Evolutionary conservation across 352 stramenopile species (phyloP), one percentile per base, ranked within the genome.

Genomic region (Lagenidium sp.): DNA sequence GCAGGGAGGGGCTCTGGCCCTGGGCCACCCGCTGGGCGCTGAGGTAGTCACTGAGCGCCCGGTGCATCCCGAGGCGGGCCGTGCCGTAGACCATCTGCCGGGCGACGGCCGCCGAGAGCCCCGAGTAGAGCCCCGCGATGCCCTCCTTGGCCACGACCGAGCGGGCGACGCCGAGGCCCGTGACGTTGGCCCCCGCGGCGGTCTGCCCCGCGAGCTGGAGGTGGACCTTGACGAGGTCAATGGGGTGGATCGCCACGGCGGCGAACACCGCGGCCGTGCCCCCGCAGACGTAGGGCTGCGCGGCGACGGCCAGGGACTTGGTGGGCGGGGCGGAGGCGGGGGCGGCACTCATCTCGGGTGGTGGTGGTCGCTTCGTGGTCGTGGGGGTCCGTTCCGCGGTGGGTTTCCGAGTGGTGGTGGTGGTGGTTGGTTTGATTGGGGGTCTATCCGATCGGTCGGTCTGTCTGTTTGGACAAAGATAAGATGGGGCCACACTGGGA

Each of bases 181-280:
- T 83, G 35, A 89, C 78, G 36, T 88, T 89, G 34, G 75, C 56
- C 24, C 8, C 28, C 28, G 73, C 56, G 32, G 77, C 73, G 6
- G 69, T 84, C 43, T 95, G 78, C 25, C 80, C 82, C 6, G 79
- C 79, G 34, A 96, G 60, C 55, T 96, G 85, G 31, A 96, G 49
- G 28, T 92, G 82, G 38, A 95, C 83, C 63, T 96, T 96, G 58
- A 92, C 83, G 32, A 95, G 65, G 50, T 96, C 85, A 49, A 96
- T 94, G 26, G 85, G 85, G 59, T 95, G 82, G 60, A 96, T 93
- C 43, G 71, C 76, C 8, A 87, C 50, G 26, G 80, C 76, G 10
- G 80, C 76, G 40, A 92, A 78, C 20, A 89, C 70, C 10, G 80
- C 76, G 1, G 80, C 63, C 10, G 72, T 75, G 23, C 80, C 80